A percentile compares a stretch with the other conserved stretches of the same genome.
Evolutionary conservation across 768 basidiomycete species (phyloP).

Genomic region (Exsudoporus frostii): DNA sequence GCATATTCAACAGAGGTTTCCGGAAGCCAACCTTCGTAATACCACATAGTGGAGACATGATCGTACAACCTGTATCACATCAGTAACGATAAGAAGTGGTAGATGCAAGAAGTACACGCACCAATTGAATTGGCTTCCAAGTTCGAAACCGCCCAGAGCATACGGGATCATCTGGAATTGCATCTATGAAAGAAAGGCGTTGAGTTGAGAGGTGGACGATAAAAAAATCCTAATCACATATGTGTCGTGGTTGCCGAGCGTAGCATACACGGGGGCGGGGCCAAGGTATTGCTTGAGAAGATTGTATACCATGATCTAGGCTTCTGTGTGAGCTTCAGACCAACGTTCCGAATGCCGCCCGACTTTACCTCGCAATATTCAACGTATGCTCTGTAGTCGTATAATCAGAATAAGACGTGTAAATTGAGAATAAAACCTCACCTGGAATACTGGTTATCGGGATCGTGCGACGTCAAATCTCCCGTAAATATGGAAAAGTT

Average conservation of each 20-base stretch:
- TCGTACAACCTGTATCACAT: conserved; percentile 43
- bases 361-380: conserved; percentile 53
- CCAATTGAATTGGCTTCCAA: conserved; percentile 42
- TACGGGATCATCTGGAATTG: conserved; percentile 39
- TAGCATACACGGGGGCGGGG: conserved; percentile 63
- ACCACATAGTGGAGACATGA: conserved; percentile 44
- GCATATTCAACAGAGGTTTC: conserved; percentile 36
- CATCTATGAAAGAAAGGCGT: neutral
- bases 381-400: conserved; percentile 46
- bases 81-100: neutral
- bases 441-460: conserved; percentile 63
- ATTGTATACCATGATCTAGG: conserved; percentile 56
- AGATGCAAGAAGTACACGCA: conserved; percentile 2
- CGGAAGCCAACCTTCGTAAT: conserved; percentile 45
- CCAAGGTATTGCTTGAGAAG: conserved; percentile 57
- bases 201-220: neutral
- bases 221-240: conserved; percentile 40
- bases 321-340: neutral
- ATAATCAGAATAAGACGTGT: neutral
- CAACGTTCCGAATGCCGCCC: neutral
- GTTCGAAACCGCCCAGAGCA: conserved; percentile 30
- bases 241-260: conserved; percentile 72
- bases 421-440: conserved; percentile 17
- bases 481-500: conserved; percentile 69
- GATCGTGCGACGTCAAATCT: conserved; percentile 70